Percentiles rank a stretch among this genome's conserved stretches.
Conservation (phyloP, 192 early-diverging fungal species). For the Coemansia sp. region DNA sequence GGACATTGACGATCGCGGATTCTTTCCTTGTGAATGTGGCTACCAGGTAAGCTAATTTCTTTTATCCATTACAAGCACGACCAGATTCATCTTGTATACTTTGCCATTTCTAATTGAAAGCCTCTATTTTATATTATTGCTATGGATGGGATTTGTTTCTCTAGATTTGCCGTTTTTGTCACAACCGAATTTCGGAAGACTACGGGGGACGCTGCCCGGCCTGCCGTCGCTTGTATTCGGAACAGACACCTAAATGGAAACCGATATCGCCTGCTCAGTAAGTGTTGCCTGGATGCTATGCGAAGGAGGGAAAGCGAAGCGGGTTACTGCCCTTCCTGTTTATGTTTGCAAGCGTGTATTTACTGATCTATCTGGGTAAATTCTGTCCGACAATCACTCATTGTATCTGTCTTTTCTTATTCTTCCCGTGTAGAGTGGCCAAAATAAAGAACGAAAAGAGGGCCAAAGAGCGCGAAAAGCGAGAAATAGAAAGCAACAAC, state of each 20-base stretch:
- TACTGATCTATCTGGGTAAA: neutral
- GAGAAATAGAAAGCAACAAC: conserved; percentile 80
- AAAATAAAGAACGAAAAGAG: conserved; percentile 64
- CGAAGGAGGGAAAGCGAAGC: neutral
- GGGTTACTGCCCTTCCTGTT: neutral
- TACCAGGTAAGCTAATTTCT: conserved; percentile 75
- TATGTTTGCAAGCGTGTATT: neutral
- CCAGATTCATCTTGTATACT: neutral
- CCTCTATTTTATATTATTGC: neutral
- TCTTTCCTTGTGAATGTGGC: conserved; percentile 96
- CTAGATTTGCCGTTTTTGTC: conserved; percentile 98
- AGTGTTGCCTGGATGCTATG: conserved; percentile 28
- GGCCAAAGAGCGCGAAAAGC: conserved; percentile 87
- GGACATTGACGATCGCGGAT: conserved; percentile 92
- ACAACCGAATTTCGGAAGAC: conserved; percentile 95
- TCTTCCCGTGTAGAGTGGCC: neutral
- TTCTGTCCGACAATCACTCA: too few relatives aligned
- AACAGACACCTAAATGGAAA: conserved; percentile 66
- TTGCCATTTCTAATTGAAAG: neutral
- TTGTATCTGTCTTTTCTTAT: conserved; percentile 8
- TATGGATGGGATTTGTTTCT: conserved; percentile 6
- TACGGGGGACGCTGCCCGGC: conserved; percentile 94
- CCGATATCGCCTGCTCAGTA: conserved; percentile 90
- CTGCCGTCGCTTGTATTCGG: conserved; percentile 85
- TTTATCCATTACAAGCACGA: neutral